Conservation (phyloP, 306 rosid genomes). For the Pterocarpus macrocarpus region DNA sequence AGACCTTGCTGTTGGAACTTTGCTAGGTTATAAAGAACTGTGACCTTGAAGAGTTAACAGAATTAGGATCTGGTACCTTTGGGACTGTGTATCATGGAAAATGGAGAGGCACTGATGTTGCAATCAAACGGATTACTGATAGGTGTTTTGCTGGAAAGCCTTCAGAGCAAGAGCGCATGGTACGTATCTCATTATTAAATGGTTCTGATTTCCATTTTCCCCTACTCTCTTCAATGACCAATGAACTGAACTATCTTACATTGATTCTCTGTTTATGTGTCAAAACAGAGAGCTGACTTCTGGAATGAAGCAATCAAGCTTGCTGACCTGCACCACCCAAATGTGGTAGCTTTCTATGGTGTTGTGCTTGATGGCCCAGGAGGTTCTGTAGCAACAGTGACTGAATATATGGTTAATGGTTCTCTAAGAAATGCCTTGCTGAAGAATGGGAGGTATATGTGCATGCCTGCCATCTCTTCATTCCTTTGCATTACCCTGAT, state of each 20-base stretch:
- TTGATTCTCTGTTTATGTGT: slow-evolving; percentile 40
- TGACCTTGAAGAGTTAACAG: slow-evolving; percentile 87
- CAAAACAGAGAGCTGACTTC: slow-evolving; percentile 79
- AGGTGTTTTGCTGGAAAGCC: slow-evolving; percentile 88
- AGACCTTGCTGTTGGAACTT: slow-evolving; percentile 22
- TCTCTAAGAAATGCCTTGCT: slow-evolving; percentile 86
- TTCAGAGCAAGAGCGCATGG: slow-evolving; percentile 95
- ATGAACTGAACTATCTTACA: background rate
- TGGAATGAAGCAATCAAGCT: slow-evolving; percentile 98
- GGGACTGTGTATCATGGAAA: slow-evolving; percentile 93
- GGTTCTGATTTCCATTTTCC: slow-evolving; percentile 30
- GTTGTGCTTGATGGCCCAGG: slow-evolving; percentile 93
- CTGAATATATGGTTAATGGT: slow-evolving; percentile 93
- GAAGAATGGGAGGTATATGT: slow-evolving; percentile 76
- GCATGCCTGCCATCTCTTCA: background rate
- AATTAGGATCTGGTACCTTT: slow-evolving; percentile 89
- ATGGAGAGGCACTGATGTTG: slow-evolving; percentile 93
- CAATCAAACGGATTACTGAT: slow-evolving; percentile 84
- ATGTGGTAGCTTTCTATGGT: slow-evolving; percentile 94
- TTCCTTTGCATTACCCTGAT: slow-evolving; percentile 35
- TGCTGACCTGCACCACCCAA: slow-evolving; percentile 96
- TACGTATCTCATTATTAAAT: slow-evolving; percentile 44
- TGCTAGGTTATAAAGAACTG: slow-evolving; percentile 78
- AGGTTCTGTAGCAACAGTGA: slow-evolving; percentile 92
- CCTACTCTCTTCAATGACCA: slow-evolving; percentile 12